These are phyloP conservation scores for Daldinia decipiens DNA, from an alignment of 495 filamentous ascomycete genomes.

Conservation along the genomic window DNA sequence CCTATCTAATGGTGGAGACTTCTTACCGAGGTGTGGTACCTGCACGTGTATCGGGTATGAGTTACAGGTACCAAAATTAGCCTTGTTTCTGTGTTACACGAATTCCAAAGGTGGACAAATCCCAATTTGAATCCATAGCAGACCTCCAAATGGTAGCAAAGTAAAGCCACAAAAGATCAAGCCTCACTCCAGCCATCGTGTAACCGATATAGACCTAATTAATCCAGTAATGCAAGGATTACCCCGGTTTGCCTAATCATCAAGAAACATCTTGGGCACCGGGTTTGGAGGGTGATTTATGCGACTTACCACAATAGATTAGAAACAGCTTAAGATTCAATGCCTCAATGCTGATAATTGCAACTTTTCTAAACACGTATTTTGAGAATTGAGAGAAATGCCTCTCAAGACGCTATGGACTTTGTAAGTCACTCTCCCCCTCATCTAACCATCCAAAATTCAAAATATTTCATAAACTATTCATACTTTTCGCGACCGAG, in stretches of 20 bases:
- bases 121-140: background rate
- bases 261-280: slow-evolving; percentile 40
- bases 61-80: background rate
- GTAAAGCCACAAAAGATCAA: background rate
- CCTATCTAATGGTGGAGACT: background rate
- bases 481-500: slow-evolving; percentile 14
- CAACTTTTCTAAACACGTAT: slow-evolving; percentile 13
- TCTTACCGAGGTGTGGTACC: background rate
- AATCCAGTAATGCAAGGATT: background rate
- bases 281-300: slow-evolving; percentile 37
- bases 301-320: slow-evolving; percentile 11
- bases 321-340: slow-evolving; percentile 13
- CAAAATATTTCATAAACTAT: background rate
- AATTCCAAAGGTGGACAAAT: background rate
- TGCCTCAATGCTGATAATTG: background rate
- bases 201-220: background rate
- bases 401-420: slow-evolving; percentile 51
- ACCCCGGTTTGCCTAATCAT: slow-evolving; percentile 8
- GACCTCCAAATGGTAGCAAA: too few species aligned
- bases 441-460: background rate
- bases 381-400: slow-evolving; percentile 28
- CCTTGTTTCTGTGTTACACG: background rate
- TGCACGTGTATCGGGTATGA: too few species aligned
- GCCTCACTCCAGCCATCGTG: background rate
- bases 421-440: slow-evolving; percentile 43